These are phyloP conservation scores for Solanum infundibuliforme DNA, from an alignment of 257 asterid species.

Conservation along the genomic window DNA sequence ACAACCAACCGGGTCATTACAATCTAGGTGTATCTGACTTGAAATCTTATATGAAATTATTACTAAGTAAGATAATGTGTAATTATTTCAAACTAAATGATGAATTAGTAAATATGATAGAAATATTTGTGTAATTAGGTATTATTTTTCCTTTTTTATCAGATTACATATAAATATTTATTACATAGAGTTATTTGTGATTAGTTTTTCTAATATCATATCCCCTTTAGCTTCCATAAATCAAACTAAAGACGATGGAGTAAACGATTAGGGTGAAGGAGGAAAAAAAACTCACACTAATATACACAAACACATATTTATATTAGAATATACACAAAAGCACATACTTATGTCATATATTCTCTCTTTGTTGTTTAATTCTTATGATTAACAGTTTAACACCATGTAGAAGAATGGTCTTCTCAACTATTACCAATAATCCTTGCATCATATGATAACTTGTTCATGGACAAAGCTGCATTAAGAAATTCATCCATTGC, in stretches of 20 bases:
- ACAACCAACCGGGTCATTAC: too few relatives aligned
- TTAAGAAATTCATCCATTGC: slow-evolving; percentile 40
- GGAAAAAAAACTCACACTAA: not conserved
- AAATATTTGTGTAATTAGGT: too few relatives aligned
- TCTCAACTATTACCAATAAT: not conserved
- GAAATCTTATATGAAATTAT: too few relatives aligned
- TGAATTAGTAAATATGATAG: too few relatives aligned
- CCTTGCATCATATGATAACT: not conserved
- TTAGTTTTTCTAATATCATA: too few relatives aligned
- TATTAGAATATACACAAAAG: not conserved
- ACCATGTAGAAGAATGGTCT: not conserved
- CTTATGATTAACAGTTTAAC: not conserved
- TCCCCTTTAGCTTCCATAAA: not conserved
- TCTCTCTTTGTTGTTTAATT: not conserved
- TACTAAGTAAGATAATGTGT: too few relatives aligned
- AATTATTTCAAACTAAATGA: too few relatives aligned
- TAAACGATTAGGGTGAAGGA: not conserved
- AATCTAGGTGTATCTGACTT: too few relatives aligned
- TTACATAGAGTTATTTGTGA: too few relatives aligned
- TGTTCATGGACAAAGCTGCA: slow-evolving; percentile 22
- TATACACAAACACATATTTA: not conserved
- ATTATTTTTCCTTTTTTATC: too few relatives aligned
- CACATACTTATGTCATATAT: not conserved
- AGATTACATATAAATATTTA: too few relatives aligned
- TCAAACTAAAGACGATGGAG: not conserved